A percentile compares a stretch with the other conserved stretches of the same genome.
Evolutionary conservation across 2,329 filamentous ascomycete species (phyloP).

Genomic region (Fusarium metavorans): DNA sequence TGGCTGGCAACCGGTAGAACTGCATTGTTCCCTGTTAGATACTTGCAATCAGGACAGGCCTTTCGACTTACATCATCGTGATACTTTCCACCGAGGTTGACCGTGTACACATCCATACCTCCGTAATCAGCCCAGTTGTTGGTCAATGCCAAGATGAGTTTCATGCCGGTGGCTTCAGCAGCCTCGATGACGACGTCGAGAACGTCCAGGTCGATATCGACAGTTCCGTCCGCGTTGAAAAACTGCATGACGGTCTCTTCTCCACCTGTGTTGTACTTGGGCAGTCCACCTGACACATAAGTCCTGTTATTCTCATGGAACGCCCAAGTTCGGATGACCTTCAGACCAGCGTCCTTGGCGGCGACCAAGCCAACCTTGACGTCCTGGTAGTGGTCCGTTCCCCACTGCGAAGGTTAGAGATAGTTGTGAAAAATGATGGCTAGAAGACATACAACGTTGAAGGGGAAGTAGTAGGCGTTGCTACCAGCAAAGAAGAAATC

Average conservation of each 20-base stretch:
- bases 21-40: constrained; percentile 13
- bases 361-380: constrained; percentile 59
- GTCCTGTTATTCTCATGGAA: constrained; percentile 69
- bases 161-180: constrained; percentile 53
- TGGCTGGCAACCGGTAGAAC: constrained; percentile 63
- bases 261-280: constrained; percentile 58
- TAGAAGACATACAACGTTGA: constrained; percentile 58
- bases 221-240: constrained; percentile 57
- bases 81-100: constrained; percentile 62
- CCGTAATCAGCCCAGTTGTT: constrained; percentile 71
- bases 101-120: constrained; percentile 68
- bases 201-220: constrained; percentile 53
- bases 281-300: constrained; percentile 57
- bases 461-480: constrained; percentile 69
- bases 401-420: constrained; percentile 22
- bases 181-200: constrained; percentile 64
- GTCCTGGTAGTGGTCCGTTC: constrained; percentile 52
- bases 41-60: rapidly evolving
- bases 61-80: constrained; percentile 45
- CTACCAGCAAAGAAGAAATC: constrained; percentile 68
- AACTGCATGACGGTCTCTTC: constrained; percentile 60
- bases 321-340: constrained; percentile 68
- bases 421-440: background rate
- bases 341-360: constrained; percentile 61
- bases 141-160: constrained; percentile 65